phyloP scores from a whole-genome alignment of 148 eudicot genomes.

The Silene conica region DNA sequence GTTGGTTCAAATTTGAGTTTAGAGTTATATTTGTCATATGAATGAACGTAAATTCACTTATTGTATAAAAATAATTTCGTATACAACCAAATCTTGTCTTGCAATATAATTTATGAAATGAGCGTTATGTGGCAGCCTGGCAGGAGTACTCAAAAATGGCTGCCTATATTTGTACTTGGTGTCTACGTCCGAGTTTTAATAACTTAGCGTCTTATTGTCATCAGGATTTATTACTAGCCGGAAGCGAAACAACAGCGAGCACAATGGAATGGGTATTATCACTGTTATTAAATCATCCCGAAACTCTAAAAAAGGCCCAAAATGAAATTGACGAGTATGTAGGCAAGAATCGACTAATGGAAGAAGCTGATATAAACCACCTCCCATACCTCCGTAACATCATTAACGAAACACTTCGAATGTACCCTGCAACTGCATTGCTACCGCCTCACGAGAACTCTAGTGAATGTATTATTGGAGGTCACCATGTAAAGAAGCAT shows the following conservation, averaged over 20 bases:
- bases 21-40: no score
- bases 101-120: no score
- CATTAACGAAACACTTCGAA: conserved; percentile 21
- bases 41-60: no score
- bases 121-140: no score
- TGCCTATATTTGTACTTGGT: no score
- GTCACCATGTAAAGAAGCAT: conserved; percentile 1
- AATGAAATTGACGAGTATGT: conserved; percentile 9
- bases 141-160: no score
- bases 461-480: conserved; percentile 15
- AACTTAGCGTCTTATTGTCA: no score
- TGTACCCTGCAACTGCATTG: conserved; percentile 15
- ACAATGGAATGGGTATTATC: conserved; percentile 20
- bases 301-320: not conserved
- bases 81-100: no score
- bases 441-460: conserved; percentile 17
- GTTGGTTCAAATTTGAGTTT: no score
- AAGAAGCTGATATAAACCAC: conserved; percentile 7
- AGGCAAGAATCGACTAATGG: conserved; percentile 12
- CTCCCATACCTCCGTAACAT: conserved; percentile 21
- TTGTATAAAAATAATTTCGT: no score
- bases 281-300: conserved; percentile 1
- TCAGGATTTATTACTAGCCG: conserved; percentile 11
- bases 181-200: no score
- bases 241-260: conserved; percentile 20